Base-by-base conservation (phyloP, 2,329 filamentous ascomycete genomes). In the Periconia macrospinosa region DNA sequence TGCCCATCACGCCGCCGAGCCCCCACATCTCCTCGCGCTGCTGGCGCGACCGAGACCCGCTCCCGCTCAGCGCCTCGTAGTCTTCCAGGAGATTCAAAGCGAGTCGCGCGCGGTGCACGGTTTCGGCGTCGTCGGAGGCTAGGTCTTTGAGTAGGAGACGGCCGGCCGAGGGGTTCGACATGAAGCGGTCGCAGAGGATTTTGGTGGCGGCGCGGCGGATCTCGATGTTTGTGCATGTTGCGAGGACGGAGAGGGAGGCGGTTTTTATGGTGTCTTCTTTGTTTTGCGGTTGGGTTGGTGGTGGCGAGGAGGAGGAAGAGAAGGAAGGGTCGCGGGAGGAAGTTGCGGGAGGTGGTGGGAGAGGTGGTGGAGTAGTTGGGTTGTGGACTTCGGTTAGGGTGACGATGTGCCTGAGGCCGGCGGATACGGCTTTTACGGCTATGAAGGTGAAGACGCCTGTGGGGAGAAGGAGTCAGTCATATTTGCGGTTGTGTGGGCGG, bases 321-420 rank as follows among this genome's bases (percentile, higher is more conserved):
- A 10, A 37, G 33, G 11, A 14, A 6, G 80, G 58, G 85, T 37
- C 15, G 88, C 48, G 86, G 30, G 41, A 49, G 53, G 45, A 48
- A 55, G 41, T 46, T 23, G 15, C 18, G 50, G 15, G 41, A 46
- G 37, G 50, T 48, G 37, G 52, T 41, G 1, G 52, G 50, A 84
- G 47, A 88, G 84, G 68, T 88, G 86, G 83, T 37, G 1, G 51
- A 50, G 84, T 47, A 87, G 84, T 68, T 88, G 85, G 83, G 35
- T 84, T 82, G 55, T 84, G 85, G 65, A 94, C 83, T 71, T 86
- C 82, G 58, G 87, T 87, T 49, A 86, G 79, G 62, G 85, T 79
- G 59, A 86, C 82, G 60, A 87, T 84, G 50, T 81, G 75, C 53
- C 78, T 76, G 43, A 92, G 83, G 50, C 83, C 78, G 37, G 79